Conservation (phyloP, 108 stramenopile species). For the Nitzschia sp. region DNA sequence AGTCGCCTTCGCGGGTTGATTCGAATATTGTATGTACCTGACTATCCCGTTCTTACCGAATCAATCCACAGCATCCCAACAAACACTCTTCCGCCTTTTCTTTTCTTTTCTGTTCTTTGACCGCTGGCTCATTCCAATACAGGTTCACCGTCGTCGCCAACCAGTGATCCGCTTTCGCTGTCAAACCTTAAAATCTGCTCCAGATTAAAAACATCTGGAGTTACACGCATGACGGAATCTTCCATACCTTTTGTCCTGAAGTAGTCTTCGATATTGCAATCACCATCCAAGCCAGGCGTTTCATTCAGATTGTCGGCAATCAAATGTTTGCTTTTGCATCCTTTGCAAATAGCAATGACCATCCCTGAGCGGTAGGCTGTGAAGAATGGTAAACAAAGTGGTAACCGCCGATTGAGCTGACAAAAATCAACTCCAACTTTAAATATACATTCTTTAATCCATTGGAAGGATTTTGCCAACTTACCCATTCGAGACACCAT, state of each 20-base stretch:
- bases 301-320: slow-evolving; percentile 75
- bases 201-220: slow-evolving; percentile 40
- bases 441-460: too few relatives aligned
- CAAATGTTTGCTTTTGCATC: slow-evolving; percentile 64
- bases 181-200: slow-evolving; percentile 28
- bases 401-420: neutral
- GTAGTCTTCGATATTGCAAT: slow-evolving; percentile 64
- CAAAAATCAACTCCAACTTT: neutral
- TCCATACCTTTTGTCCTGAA: slow-evolving; percentile 28
- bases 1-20: too few relatives aligned
- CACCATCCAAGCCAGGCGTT: slow-evolving; percentile 44
- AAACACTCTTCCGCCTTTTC: neutral
- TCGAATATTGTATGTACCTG: too few relatives aligned
- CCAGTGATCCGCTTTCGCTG: slow-evolving; percentile 23
- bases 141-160: slow-evolving; percentile 35
- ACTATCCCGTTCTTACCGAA: too few relatives aligned
- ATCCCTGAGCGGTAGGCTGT: slow-evolving; percentile 69
- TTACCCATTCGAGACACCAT: slow-evolving; percentile 44
- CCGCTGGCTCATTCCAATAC: slow-evolving; percentile 29
- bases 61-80: too few relatives aligned
- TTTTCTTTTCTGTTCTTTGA: neutral
- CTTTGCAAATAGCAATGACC: slow-evolving; percentile 75
- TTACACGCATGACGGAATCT: slow-evolving; percentile 33
- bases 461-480: too few relatives aligned
- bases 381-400: neutral